Conservation (phyloP, 2,329 filamentous ascomycete species). For the Coniosporium uncinatum region DNA sequence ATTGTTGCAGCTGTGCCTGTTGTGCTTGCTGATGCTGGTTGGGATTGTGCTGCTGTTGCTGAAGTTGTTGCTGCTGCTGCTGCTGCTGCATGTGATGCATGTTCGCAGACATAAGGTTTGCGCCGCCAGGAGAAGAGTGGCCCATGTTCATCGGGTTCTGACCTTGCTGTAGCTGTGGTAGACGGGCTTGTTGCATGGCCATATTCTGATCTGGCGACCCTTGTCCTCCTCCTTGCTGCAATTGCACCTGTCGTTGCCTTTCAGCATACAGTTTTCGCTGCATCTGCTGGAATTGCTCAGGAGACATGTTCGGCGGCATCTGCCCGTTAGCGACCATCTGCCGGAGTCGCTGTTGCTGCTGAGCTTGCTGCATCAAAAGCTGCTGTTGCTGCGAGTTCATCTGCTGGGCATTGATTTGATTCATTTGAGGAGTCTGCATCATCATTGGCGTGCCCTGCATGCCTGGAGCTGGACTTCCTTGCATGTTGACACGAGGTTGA, state of each 20-base stretch:
- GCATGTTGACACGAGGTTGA: constrained; percentile 22
- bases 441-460: constrained; percentile 17
- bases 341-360: constrained; percentile 21
- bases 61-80: constrained; percentile 10
- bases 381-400: constrained; percentile 14
- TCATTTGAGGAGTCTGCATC: constrained; percentile 9
- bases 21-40: constrained; percentile 4
- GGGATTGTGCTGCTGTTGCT: constrained; percentile 3
- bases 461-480: constrained; percentile 22
- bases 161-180: too few species aligned
- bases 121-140: constrained; percentile 4
- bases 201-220: too few species aligned
- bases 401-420: constrained; percentile 1
- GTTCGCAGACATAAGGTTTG: constrained; percentile 17
- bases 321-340: constrained; percentile 14
- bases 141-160: constrained; percentile 17
- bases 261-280: constrained; percentile 22
- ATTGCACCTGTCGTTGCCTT: constrained; percentile 19
- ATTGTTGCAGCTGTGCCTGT: too few species aligned
- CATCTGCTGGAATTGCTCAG: constrained; percentile 19
- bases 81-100: constrained; percentile 9
- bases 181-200: constrained; percentile 1
- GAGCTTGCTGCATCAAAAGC: constrained; percentile 18
- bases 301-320: constrained; percentile 14
- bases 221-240: too few species aligned